Conservation (phyloP, 2,329 filamentous ascomycete genomes). For the Tolypocladium inflatum region DNA sequence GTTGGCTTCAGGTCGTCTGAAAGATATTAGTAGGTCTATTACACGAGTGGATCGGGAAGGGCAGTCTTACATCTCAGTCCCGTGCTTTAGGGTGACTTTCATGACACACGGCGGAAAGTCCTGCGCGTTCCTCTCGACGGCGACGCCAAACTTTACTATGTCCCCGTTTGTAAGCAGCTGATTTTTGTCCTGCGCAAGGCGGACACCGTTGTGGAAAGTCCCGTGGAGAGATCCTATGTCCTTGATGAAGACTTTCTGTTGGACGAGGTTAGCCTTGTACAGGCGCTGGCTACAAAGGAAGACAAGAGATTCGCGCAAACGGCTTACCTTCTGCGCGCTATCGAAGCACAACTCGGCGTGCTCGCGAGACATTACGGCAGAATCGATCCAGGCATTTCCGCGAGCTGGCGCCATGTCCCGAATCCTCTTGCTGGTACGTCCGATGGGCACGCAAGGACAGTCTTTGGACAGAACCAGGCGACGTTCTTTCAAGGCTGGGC, state of each 20-base stretch:
- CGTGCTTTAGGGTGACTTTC: conserved; percentile 20
- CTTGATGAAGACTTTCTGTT: conserved; percentile 32
- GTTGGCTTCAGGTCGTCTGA: conserved; percentile 14
- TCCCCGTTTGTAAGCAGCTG: conserved; percentile 18
- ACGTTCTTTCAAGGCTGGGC: conserved; percentile 14
- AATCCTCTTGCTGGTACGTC: conserved; percentile 34
- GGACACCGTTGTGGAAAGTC: conserved; percentile 32
- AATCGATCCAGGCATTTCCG: conserved; percentile 60
- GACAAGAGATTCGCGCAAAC: not conserved
- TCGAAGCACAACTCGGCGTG: conserved; percentile 49
- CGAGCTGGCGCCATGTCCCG: conserved; percentile 18
- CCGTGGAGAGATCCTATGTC: conserved; percentile 45
- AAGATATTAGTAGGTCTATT: conserved; percentile 7
- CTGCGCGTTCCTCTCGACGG: conserved; percentile 22
- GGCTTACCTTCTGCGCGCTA: conserved; percentile 31
- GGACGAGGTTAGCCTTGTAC: not conserved
- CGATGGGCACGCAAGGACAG: conserved; percentile 23
- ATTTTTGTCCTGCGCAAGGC: conserved; percentile 9
- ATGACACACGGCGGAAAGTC: conserved; percentile 29
- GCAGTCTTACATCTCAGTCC: conserved; percentile 11
- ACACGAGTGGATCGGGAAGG: not conserved
- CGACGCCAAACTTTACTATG: conserved; percentile 23
- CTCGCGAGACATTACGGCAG: conserved; percentile 60
- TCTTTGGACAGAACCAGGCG: conserved; percentile 21
- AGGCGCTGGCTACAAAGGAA: not conserved